phyloP scores from a whole-genome alignment of 176 grass and related monocot genomes.

The Zizania latifolia region DNA sequence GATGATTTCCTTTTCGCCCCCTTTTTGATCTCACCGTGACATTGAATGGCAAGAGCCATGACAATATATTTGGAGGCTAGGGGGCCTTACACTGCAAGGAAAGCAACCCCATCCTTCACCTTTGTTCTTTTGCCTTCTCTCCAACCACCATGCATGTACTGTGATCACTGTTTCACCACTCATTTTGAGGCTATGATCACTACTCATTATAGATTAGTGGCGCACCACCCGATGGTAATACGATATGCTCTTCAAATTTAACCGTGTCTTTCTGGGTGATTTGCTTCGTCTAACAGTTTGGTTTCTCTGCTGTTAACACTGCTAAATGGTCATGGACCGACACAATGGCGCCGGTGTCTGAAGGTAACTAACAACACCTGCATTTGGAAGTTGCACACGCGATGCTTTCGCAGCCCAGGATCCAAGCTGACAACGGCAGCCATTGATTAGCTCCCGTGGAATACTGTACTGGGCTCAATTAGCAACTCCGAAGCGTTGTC shows the following conservation, averaged over 20 bases:
- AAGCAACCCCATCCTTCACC: constrained; percentile 13
- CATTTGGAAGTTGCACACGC: background rate
- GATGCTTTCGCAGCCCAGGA: background rate
- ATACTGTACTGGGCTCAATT: background rate
- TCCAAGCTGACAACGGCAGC: background rate
- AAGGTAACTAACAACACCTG: background rate
- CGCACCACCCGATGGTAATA: too few species aligned
- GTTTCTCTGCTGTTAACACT: background rate
- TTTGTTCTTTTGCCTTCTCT: background rate
- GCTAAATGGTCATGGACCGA: background rate
- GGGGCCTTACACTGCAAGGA: constrained; percentile 41
- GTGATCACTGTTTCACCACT: background rate
- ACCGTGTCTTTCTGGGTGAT: background rate
- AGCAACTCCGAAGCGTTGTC: constrained; percentile 7
- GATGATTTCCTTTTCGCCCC: background rate
- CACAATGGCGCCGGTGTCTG: background rate
- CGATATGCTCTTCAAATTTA: too few species aligned
- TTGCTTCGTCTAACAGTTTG: background rate
- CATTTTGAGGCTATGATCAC: background rate
- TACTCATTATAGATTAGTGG: too few species aligned
- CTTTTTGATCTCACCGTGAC: background rate
- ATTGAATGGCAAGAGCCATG: constrained; percentile 4
- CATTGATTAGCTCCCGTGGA: background rate
- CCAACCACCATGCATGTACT: background rate
- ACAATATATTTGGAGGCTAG: background rate